Evolutionary conservation across 2,329 filamentous ascomycete genomes (phyloP).

Genomic region (Mycogone perniciosa): DNA sequence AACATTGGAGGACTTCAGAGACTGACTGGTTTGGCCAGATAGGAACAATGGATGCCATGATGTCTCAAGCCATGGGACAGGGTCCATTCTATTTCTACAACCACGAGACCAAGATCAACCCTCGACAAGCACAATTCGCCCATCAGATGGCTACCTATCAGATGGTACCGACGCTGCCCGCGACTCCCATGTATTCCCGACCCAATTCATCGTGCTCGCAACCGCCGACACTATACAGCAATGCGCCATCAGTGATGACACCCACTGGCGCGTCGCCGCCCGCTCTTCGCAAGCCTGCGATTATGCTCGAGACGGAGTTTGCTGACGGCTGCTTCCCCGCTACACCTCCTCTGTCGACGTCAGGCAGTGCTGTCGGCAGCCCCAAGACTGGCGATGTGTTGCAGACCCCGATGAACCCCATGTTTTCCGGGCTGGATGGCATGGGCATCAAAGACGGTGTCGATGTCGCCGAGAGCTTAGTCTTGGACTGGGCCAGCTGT

Average conservation of each 20-base stretch:
- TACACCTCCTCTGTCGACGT: conserved; percentile 79
- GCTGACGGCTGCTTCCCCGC: conserved; percentile 70
- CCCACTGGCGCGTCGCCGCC: conserved; percentile 67
- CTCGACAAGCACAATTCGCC: conserved; percentile 66
- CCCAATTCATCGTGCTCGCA: conserved; percentile 62
- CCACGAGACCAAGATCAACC: conserved; percentile 66
- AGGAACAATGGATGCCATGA: conserved; percentile 57
- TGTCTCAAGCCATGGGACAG: conserved; percentile 59
- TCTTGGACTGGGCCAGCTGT: conserved; percentile 70
- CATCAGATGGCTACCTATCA: conserved; percentile 39
- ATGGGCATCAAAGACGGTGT: conserved; percentile 62
- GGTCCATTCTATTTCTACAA: conserved; percentile 84
- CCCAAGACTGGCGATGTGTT: conserved; percentile 71
- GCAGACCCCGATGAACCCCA: conserved; percentile 75
- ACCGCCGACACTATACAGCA: conserved; percentile 49
- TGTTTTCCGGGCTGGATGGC: conserved; percentile 66
- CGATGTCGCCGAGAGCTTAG: conserved; percentile 66
- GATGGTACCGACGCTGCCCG: conserved; percentile 49
- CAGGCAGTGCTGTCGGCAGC: conserved; percentile 80
- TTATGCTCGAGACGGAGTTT: conserved; percentile 73
- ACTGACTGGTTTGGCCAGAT: conserved; percentile 14
- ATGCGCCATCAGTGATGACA: conserved; percentile 59
- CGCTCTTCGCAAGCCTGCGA: conserved; percentile 67
- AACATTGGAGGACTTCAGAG: background rate
- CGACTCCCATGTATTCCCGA: conserved; percentile 58